Conservation (phyloP, 805 yeast species). For the Saccharomycopsis vini region DNA sequence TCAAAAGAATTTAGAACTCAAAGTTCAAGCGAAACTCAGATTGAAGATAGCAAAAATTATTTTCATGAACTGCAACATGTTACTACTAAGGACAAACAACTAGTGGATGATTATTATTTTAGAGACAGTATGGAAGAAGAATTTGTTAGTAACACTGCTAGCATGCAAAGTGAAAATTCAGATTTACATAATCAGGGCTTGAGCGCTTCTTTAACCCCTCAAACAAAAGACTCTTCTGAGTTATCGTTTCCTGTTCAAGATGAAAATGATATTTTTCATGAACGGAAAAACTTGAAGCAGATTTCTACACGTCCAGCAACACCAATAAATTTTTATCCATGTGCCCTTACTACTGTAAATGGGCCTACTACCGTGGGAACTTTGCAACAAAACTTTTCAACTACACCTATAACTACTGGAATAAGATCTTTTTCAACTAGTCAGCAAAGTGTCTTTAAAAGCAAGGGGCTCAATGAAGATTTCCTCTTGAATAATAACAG, state of each 20-base stretch:
- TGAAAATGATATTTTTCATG: no score
- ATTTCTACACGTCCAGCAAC: neutral
- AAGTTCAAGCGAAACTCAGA: neutral
- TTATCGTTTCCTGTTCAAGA: neutral
- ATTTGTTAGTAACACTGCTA: neutral
- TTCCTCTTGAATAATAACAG: slow-evolving; percentile 16
- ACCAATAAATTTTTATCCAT: neutral
- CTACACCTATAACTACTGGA: neutral
- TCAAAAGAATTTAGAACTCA: no score
- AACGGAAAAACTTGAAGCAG: no score
- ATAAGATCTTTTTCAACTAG: neutral
- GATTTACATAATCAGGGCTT: no score
- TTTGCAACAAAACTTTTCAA: no score
- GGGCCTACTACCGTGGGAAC: no score
- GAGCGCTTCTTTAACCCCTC: no score
- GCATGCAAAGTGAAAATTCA: neutral
- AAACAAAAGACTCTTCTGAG: neutral
- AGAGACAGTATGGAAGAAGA: no score
- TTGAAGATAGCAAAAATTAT: neutral
- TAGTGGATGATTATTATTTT: neutral
- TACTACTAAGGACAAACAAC: no score
- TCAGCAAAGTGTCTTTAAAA: no score
- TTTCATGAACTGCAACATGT: no score
- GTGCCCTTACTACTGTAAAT: neutral
- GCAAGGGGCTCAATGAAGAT: slow-evolving; percentile 3